Base-by-base conservation (phyloP, 176 grass and related monocot species). In the Olyra latifolia region DNA sequence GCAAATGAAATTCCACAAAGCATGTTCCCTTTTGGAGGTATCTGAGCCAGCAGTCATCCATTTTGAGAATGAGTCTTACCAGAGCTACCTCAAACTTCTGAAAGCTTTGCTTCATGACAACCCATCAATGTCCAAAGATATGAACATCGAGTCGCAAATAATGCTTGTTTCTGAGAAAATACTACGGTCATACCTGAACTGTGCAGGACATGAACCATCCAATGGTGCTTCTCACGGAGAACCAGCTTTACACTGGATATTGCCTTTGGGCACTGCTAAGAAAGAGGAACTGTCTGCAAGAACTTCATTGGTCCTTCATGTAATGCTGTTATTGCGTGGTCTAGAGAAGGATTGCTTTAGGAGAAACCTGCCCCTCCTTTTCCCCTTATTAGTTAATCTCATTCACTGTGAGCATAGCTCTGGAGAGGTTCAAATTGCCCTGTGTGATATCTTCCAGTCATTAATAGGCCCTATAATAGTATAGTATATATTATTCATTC, bases 1-100 rank as follows among this genome's bases (percentile, higher is more conserved):
- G 53, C 88, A 84, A 70, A 45, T 40, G 12, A 93, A 99, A 48
- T 85, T 99, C 30, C 90, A 95, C 27, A 87, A 93, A 77, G 88
- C 86, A 75, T 95, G 96, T 72, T 91, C 81, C 47, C 86, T 95
- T 78, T 80, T 95, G 83, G 92, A 99, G 75, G 83, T 94, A 72
- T 84, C 92, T 71, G 96, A 93, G 66, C 96, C 92, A 22, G 88
- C 86, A 39, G 49, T 94, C 46, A 84, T 99, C 44, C 96, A 93
- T 83, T 95, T 99, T 3, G 96, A 99, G 86, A 99, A 93, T 50
- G 92, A 99, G 32, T 89, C 96, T 56, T 95, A 93, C 82, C 90
- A 93, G 77, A 91, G 67, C 72, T 89, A 91, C 71, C 88, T 99
- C 19, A 99, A 91, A 78, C 84, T 99, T 75, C 88, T 99, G 43